phyloP scores from a whole-genome alignment of 164 flowering plant genomes.

The Warburgia ugandensis region DNA sequence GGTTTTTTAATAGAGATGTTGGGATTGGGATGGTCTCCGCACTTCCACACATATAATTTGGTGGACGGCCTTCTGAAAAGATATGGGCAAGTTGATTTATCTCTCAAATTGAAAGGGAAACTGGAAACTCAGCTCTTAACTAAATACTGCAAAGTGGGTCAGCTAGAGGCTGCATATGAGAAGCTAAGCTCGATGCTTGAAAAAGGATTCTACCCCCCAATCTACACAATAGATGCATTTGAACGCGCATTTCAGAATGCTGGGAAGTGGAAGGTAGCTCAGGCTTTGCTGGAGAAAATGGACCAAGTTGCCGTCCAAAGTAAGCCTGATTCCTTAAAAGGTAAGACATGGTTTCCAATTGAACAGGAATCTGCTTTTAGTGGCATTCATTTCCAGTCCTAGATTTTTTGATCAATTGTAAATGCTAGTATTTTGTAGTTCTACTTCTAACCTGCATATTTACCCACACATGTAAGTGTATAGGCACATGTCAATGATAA shows the following conservation, averaged over 20 bases:
- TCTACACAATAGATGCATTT: conserved; percentile 24
- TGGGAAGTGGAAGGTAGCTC: conserved; percentile 29
- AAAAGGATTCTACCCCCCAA: conserved; percentile 24
- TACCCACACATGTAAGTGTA: no score
- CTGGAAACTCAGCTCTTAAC: conserved; percentile 28
- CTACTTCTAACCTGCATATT: no score
- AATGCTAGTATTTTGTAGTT: not conserved
- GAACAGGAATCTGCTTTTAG: not conserved
- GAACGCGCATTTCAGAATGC: conserved; percentile 24
- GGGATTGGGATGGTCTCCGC: conserved; percentile 32
- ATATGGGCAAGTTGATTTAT: conserved; percentile 25
- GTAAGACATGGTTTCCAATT: not conserved
- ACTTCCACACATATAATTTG: conserved; percentile 24
- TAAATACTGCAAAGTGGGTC: conserved; percentile 32
- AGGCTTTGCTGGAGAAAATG: conserved; percentile 24
- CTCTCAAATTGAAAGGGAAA: conserved; percentile 28
- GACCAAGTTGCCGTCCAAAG: conserved; percentile 5
- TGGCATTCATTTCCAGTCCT: not conserved
- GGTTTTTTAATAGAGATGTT: conserved; percentile 33
- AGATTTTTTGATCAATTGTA: not conserved
- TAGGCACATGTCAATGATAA: no score
- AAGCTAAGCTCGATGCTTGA: conserved; percentile 29
- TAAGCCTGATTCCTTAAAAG: conserved; percentile 1
- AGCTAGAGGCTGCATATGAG: conserved; percentile 30
- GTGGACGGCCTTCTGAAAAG: conserved; percentile 31